phyloP scores from a whole-genome alignment of 164 flowering plant genomes.

The Cinnamomum chago region DNA sequence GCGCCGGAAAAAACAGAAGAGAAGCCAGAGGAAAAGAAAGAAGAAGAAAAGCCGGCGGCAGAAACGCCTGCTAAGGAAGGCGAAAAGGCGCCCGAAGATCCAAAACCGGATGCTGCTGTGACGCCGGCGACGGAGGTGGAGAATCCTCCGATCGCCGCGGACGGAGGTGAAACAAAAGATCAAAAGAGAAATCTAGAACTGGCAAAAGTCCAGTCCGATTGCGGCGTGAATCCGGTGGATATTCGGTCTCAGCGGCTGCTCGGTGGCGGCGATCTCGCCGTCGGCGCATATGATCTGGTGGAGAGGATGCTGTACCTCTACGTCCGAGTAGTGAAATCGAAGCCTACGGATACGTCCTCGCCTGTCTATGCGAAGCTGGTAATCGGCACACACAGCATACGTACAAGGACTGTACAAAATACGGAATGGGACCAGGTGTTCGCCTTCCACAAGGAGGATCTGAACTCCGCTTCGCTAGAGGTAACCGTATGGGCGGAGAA shows the following conservation, averaged over 20 bases:
- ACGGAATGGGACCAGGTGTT: slow-evolving; percentile 94
- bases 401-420: slow-evolving; percentile 41
- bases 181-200: slow-evolving; percentile 13
- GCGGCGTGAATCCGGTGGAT: slow-evolving; percentile 34
- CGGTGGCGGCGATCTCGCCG: slow-evolving; percentile 25
- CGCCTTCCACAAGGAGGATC: slow-evolving; percentile 73
- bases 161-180: not conserved
- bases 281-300: slow-evolving; percentile 65
- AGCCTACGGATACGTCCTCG: slow-evolving; percentile 26
- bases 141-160: slow-evolving; percentile 29
- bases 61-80: slow-evolving; percentile 11
- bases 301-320: slow-evolving; percentile 75
- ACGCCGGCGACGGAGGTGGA: slow-evolving; percentile 14
- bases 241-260: slow-evolving; percentile 27
- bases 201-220: slow-evolving; percentile 14
- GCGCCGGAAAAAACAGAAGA: slow-evolving; percentile 33
- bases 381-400: slow-evolving; percentile 72
- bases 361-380: slow-evolving; percentile 53
- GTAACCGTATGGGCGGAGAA: slow-evolving; percentile 62
- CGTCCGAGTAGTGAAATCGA: slow-evolving; percentile 74
- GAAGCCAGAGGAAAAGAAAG: slow-evolving; percentile 28
- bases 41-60: slow-evolving; percentile 22
- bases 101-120: slow-evolving; percentile 20
- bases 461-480: slow-evolving; percentile 70
- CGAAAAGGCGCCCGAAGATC: slow-evolving; percentile 20